These are phyloP conservation scores for Magnolia kwangsiensis DNA, from an alignment of 164 flowering plant genomes.

Conservation along the genomic window DNA sequence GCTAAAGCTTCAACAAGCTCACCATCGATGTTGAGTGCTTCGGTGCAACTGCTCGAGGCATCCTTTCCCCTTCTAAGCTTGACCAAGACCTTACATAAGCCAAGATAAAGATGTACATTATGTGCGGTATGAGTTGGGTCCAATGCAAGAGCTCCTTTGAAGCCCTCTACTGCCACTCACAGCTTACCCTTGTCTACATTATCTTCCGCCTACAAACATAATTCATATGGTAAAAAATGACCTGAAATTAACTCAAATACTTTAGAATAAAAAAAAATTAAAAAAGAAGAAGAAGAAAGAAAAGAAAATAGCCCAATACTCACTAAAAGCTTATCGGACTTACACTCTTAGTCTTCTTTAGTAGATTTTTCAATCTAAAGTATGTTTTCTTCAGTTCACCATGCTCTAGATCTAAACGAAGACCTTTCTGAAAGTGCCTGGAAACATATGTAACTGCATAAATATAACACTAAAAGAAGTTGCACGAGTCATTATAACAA, in stretches of 20 bases:
- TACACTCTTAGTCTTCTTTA: too few species aligned
- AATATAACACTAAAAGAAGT: too few species aligned
- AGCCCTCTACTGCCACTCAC: conserved; percentile 87
- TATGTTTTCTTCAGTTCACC: too few species aligned
- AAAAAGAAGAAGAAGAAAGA: too few species aligned
- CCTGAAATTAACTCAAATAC: background rate
- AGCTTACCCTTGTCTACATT: too few species aligned
- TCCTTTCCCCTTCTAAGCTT: conserved; percentile 95
- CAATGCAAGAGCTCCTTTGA: too few species aligned
- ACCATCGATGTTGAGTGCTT: too few species aligned
- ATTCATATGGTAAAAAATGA: background rate
- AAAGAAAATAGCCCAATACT: background rate
- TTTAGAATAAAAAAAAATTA: background rate
- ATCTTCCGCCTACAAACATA: conserved; percentile 38
- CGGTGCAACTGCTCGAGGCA: conserved; percentile 72
- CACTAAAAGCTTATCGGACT: conserved; percentile 90
- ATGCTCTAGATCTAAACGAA: conserved; percentile 94
- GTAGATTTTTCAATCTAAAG: too few species aligned
- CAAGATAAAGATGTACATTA: conserved; percentile 92
- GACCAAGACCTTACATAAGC: conserved; percentile 80
- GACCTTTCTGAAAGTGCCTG: conserved; percentile 97
- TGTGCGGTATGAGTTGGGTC: too few species aligned
- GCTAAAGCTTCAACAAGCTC: too few species aligned
- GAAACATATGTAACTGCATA: too few species aligned
- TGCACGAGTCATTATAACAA: too few species aligned